A percentile compares a stretch with the other conserved stretches of the same genome.
phyloP scores from a whole-genome alignment of 495 filamentous ascomycete species.

The Thermochaetoides thermophila region DNA sequence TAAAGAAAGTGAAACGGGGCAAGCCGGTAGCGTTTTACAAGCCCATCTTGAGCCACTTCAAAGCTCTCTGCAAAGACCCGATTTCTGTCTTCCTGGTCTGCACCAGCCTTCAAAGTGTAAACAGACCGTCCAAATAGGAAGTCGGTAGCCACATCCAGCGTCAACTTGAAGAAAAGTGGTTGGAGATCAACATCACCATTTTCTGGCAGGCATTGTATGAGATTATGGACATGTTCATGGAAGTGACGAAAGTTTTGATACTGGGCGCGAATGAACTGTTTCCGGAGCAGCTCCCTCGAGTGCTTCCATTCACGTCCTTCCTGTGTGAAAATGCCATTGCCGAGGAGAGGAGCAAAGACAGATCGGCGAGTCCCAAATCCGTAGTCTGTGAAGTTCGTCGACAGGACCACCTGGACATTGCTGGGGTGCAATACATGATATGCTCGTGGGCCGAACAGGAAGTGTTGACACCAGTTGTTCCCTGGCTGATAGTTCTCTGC shows the following conservation, averaged over 20 bases:
- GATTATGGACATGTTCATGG: conserved; percentile 30
- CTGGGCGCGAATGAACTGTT: conserved; percentile 38
- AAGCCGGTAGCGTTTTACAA: conserved; percentile 26
- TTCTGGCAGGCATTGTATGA: conserved; percentile 22
- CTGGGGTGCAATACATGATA: conserved; percentile 21
- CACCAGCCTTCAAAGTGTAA: conserved; percentile 19
- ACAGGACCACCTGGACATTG: conserved; percentile 24
- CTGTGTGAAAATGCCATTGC: conserved; percentile 22
- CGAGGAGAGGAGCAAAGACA: conserved; percentile 20
- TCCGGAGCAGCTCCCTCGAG: conserved; percentile 24
- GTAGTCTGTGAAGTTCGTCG: conserved; percentile 26
- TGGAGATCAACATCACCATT: conserved; percentile 28
- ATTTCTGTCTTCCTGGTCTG: conserved; percentile 13
- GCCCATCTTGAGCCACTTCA: conserved; percentile 21
- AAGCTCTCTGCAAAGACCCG: conserved; percentile 23
- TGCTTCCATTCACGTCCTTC: conserved; percentile 19
- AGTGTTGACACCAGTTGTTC: conserved; percentile 18
- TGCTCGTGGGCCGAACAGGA: conserved; percentile 19
- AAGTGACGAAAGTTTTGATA: conserved; percentile 22
- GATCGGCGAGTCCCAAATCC: conserved; percentile 17
- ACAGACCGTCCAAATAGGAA: conserved; percentile 26
- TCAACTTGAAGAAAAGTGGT: conserved; percentile 32
- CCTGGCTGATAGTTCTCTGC: conserved; percentile 21
- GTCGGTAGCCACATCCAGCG: conserved; percentile 24
- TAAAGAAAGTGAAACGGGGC: conserved; percentile 25